Evolutionary conservation across 1,284 basidiomycete genomes (phyloP).

Genomic region (Moesziomyces globuligerus): DNA sequence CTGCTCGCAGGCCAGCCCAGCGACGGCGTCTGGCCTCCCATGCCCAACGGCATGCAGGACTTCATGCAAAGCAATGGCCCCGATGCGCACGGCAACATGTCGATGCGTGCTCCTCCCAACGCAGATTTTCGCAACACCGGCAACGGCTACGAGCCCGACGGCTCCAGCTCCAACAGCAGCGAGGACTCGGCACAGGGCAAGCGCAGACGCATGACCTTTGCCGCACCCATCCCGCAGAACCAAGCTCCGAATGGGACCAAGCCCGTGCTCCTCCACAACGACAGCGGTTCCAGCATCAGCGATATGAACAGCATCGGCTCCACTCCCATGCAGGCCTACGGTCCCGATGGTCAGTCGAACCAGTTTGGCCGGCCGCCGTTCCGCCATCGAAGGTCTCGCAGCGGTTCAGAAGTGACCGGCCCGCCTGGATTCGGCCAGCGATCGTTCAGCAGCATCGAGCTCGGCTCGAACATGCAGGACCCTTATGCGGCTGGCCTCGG

Average conservation of each 20-base stretch:
- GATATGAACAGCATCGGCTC: conserved; percentile 22
- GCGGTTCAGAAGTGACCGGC: conserved; percentile 30
- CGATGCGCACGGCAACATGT: conserved; percentile 9
- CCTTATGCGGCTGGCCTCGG: conserved; percentile 16
- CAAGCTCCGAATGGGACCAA: conserved; percentile 17
- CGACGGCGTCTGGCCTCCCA: conserved; percentile 14
- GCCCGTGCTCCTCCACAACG: conserved; percentile 26
- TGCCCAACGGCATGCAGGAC: conserved; percentile 19
- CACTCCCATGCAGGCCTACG: conserved; percentile 13
- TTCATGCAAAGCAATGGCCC: conserved; percentile 16
- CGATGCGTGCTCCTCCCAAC: conserved; percentile 22
- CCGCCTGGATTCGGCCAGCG: conserved; percentile 23
- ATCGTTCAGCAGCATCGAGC: conserved; percentile 30
- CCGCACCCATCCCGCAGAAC: conserved; percentile 23
- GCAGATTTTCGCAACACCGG: conserved; percentile 18
- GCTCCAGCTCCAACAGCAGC: conserved; percentile 29
- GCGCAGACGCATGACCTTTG: conserved; percentile 47
- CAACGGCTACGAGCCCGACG: conserved; percentile 37
- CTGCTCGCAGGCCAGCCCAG: conserved; percentile 6
- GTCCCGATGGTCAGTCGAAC: conserved; percentile 13
- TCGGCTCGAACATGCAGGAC: conserved; percentile 10
- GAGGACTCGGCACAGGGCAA: conserved; percentile 36
- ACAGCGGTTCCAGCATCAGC: conserved; percentile 36
- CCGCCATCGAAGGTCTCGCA: conserved; percentile 35
- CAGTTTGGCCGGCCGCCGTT: conserved; percentile 30